Evolutionary conservation across 2,329 filamentous ascomycete species (phyloP), one percentile per base, ranked within the genome.

Genomic region (Rasamsonia emersonii): DNA sequence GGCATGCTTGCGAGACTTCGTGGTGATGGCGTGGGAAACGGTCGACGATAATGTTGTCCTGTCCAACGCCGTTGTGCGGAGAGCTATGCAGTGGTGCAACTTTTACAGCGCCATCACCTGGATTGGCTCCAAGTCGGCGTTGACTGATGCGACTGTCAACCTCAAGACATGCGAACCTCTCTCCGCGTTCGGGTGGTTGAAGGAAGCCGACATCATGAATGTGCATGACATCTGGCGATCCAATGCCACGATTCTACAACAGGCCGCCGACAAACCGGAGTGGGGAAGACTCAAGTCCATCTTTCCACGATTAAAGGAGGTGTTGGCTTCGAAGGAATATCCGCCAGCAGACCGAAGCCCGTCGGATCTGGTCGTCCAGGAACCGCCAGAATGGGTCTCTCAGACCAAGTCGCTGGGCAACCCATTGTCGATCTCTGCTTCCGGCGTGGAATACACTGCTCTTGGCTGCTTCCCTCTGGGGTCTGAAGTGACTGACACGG

Each of bases 381-480:
- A 53, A 17, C 54, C 56, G 9, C 50, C 50, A 4, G 48, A 53
- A 24, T 58, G 53, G 54, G 46, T 51, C 5, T 39, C 49, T 2
- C 51, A 53, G 16, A 38, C 51, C 5, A 55, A 47, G 24, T 49
- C 54, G 1, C 44, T 50, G 18, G 50, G 45, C 3, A 56, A 54
- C 38, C 58, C 59, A 7, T 43, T 63, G 15, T 64, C 59, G 2
- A 44, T 54, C 9, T 62, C 63, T 2, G 44, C 50, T 28, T 39
- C 43, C 5, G 62, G 62, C 2, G 37, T 50, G n/a, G 51, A 54
- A 9, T 62, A 58, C 34, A 57, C 53, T 20, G 40, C 49, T 9
- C 47, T 67, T 18, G 65, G 65, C 11, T 68, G 66, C 36, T 68
- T 67, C 33, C 65, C 65, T 14, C 42, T 70, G 1, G 65, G 67